phyloP scores from a whole-genome alignment of 2,329 filamentous ascomycete genomes.

The Nemania abortiva region DNA sequence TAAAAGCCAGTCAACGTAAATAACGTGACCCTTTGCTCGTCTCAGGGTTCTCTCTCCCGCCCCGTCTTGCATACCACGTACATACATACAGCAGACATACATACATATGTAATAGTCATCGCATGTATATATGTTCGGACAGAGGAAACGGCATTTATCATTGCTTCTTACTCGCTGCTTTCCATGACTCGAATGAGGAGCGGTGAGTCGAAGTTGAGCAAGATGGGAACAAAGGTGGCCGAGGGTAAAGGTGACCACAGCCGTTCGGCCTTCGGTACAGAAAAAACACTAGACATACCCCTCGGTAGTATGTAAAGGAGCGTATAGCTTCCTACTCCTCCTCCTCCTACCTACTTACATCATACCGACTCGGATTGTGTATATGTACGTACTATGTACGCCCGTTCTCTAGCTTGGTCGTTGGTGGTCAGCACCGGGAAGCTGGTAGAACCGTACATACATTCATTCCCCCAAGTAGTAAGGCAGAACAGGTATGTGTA shows the following conservation, averaged over 20 bases:
- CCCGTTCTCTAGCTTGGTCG: neutral
- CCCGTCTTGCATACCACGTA: conserved; percentile 22
- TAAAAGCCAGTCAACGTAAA: neutral
- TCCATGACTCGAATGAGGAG: conserved; percentile 23
- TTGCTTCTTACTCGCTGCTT: conserved; percentile 16
- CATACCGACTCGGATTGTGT: neutral
- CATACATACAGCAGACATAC: neutral
- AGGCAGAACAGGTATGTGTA: conserved; percentile 11
- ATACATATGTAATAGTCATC: neutral
- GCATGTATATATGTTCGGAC: neutral
- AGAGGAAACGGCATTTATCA: conserved; percentile 16
- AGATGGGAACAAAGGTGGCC: conserved; percentile 12
- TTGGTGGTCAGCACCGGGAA: conserved; percentile 29
- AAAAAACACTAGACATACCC: conserved; percentile 6
- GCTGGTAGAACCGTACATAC: conserved; percentile 22
- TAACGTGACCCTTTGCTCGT: neutral
- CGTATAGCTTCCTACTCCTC: neutral
- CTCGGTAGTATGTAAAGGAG: conserved; percentile 6
- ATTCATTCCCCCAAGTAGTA: neutral
- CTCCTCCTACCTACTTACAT: conserved; percentile 18
- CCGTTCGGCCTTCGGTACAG: conserved; percentile 22
- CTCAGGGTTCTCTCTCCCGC: conserved; percentile 15
- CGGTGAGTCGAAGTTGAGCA: conserved; percentile 27
- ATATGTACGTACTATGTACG: neutral
- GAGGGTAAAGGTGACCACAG: conserved; percentile 22